Base-by-base conservation (phyloP, 2,329 filamentous ascomycete genomes). In the Sphaerulina vaccinii region DNA sequence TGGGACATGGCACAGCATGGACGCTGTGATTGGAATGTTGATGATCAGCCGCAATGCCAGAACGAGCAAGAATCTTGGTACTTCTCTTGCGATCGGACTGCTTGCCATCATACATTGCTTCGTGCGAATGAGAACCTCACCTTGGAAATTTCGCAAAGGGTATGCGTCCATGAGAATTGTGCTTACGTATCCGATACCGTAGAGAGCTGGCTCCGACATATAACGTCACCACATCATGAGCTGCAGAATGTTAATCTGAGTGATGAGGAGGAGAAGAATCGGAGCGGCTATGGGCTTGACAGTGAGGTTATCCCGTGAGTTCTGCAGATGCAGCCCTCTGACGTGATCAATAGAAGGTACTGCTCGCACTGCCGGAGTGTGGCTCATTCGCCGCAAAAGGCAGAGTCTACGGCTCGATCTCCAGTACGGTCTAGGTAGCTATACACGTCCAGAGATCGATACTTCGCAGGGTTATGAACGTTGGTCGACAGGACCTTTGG, bases 131-230 rank as follows among this genome's bases (percentile, higher is more conserved):
- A 54, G 21, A 55, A 47, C 16, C 52, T 58, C 22, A 44, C 49
- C 16, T 38, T 45, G 11, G 43, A 37, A 8, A 40, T 54, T 18
- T 52, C 38, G 21, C 45, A 52, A 42, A 29, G 55, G 33, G 47
- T 42, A 9, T 58, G 55, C 15, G 49, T 58, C 3, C 55, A 58
- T n/a, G 46, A 49, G n/a, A 49, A 50, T 29, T 58, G 55, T 29
- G 52, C 52, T 2, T 53, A 55, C 16, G 52, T 58, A 7, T 55
- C 55, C 6, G 49, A 50, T 10, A 53, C 45, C 13, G 46, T 51
- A 9, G 51, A 51, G n/a, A 51, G 43, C 23, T 58, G 55, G 55
- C 41, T 53, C 5, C 22, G 33, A 44, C 55, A 58, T 38, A 41
- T 54, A 19, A 54, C 51, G 5, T 50, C 51, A 13, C 22, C 46